Conservation (phyloP, 75 land plant species). For the Picea glauca region DNA sequence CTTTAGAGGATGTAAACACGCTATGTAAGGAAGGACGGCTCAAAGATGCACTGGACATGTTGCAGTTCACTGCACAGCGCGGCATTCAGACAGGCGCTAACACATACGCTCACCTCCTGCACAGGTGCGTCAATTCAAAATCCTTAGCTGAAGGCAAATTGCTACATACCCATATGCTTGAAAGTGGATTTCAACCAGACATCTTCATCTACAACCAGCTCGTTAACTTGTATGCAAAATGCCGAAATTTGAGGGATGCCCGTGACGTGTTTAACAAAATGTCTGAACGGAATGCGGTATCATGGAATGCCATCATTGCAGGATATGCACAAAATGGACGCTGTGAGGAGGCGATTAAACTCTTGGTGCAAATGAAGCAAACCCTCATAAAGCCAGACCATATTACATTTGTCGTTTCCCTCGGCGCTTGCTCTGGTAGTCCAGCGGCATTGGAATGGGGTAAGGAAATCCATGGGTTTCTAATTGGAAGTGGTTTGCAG, state of each 20-base stretch:
- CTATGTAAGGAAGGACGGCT: too few relatives aligned
- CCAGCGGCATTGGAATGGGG: conserved; percentile 29
- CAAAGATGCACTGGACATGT: too few relatives aligned
- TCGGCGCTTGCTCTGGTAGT: conserved; percentile 30
- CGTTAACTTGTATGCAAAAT: conserved; percentile 35
- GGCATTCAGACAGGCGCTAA: too few relatives aligned
- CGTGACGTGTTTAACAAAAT: conserved; percentile 31
- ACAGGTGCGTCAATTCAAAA: too few relatives aligned
- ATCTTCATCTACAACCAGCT: conserved; percentile 49
- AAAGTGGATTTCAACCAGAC: conserved; percentile 21
- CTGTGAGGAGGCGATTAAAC: conserved; percentile 18
- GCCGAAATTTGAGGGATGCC: conserved; percentile 45
- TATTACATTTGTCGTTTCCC: conserved; percentile 36
- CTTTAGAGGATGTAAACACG: too few relatives aligned
- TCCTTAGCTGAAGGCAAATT: too few relatives aligned
- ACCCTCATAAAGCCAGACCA: conserved; percentile 31
- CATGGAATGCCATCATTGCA: conserved; percentile 70
- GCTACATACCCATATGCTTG: too few relatives aligned
- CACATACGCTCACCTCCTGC: too few relatives aligned
- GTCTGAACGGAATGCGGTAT: conserved; percentile 45
- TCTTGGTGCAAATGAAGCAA: conserved; percentile 43
- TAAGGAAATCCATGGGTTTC: conserved; percentile 38
- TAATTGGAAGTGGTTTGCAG: conserved; percentile 30
- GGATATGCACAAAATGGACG: conserved; percentile 47
- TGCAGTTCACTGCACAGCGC: too few relatives aligned